These are phyloP conservation scores for Knoxdaviesia proteae DNA, from an alignment of 2,329 filamentous ascomycete species.

Conservation along the genomic window DNA sequence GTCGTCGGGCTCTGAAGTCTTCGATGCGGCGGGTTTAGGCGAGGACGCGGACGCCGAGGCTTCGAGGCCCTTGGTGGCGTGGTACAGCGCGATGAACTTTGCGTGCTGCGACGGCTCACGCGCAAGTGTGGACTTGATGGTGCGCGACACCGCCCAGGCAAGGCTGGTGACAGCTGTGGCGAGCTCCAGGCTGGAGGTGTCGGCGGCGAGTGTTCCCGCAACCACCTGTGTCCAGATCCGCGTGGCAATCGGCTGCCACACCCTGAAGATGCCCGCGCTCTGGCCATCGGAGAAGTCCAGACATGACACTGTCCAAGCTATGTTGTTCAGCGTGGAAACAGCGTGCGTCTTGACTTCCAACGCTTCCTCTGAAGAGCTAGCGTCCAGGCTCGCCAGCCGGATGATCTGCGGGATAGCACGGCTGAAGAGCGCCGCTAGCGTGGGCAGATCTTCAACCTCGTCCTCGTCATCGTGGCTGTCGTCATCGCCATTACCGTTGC, in stretches of 20 bases:
- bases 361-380: slow-evolving; percentile 16
- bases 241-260: slow-evolving; percentile 32
- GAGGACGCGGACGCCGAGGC: slow-evolving; percentile 7
- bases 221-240: slow-evolving; percentile 37
- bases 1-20: slow-evolving; percentile 17
- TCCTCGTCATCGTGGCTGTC: slow-evolving; percentile 17
- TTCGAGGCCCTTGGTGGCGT: slow-evolving; percentile 22
- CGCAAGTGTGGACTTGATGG: slow-evolving; percentile 13
- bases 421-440: slow-evolving; percentile 25
- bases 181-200: slow-evolving; percentile 39
- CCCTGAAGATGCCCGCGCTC: slow-evolving; percentile 27
- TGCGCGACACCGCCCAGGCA: slow-evolving; percentile 42
- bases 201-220: slow-evolving; percentile 32
- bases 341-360: slow-evolving; percentile 29
- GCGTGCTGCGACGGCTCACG: slow-evolving; percentile 27
- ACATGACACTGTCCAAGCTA: slow-evolving; percentile 43
- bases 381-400: slow-evolving; percentile 20
- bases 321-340: slow-evolving; percentile 42
- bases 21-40: slow-evolving; percentile 3
- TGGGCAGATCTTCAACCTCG: slow-evolving; percentile 29
- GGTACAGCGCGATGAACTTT: slow-evolving; percentile 45
- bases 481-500: slow-evolving; percentile 16
- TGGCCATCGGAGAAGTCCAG: slow-evolving; percentile 35
- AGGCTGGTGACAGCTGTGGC: slow-evolving; percentile 44
- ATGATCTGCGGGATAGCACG: slow-evolving; percentile 27